A percentile compares a stretch with the other conserved stretches of the same genome.
These are phyloP conservation scores for Saccharomyces hybrid DNA, from an alignment of 1,139 yeast species.

Conservation along the genomic window DNA sequence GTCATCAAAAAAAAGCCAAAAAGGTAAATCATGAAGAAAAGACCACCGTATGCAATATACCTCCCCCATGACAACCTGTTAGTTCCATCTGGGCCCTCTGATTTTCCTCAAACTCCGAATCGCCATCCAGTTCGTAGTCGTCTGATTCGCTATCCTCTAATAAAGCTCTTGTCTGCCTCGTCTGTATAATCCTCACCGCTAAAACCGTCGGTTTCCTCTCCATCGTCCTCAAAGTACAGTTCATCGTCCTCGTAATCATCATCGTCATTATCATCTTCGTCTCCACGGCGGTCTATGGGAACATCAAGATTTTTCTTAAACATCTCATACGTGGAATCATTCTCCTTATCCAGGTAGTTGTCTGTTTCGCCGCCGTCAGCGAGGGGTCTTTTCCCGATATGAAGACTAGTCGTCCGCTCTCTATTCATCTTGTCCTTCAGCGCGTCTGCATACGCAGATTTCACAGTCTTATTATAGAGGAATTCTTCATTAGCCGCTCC, in stretches of 20 bases:
- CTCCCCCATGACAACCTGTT: neutral
- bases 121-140: slow-evolving; percentile 3
- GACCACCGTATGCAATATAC: neutral
- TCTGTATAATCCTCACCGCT: slow-evolving; percentile 13
- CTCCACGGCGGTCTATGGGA: neutral
- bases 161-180: slow-evolving; percentile 15
- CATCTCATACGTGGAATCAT: slow-evolving; percentile 1
- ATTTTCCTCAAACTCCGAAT: slow-evolving; percentile 3
- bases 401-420: neutral
- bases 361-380: slow-evolving; percentile 8
- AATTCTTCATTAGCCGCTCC: neutral
- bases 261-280: slow-evolving; percentile 7
- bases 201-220: slow-evolving; percentile 7
- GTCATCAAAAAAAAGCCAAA: slow-evolving; percentile 2
- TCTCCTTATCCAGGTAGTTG: neutral
- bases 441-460: slow-evolving; percentile 11
- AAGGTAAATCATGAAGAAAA: neutral
- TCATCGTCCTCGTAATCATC: slow-evolving; percentile 8
- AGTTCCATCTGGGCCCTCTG: slow-evolving; percentile 1
- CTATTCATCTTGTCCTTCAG: slow-evolving; percentile 12
- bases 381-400: slow-evolving; percentile 9
- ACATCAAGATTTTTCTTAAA: slow-evolving; percentile 3
- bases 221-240: slow-evolving; percentile 8
- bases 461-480: slow-evolving; percentile 9
- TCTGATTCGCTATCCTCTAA: slow-evolving; percentile 6